Percentiles rank a stretch among this genome's conserved stretches.
Evolutionary conservation across 2,329 filamentous ascomycete species (phyloP).

Genomic region (Aspergillus puulaauensis): DNA sequence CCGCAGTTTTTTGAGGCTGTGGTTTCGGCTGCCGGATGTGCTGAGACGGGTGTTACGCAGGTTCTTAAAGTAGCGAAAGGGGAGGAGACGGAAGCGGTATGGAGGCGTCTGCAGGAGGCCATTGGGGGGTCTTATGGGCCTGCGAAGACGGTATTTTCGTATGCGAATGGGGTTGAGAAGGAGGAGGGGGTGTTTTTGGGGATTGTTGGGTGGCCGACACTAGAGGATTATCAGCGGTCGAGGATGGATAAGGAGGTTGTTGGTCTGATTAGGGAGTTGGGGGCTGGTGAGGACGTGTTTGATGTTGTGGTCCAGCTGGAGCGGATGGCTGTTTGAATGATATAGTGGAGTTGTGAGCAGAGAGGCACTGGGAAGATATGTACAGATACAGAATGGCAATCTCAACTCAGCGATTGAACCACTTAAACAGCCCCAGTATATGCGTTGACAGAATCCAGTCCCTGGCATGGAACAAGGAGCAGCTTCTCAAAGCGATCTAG

Average conservation of each 20-base stretch:
- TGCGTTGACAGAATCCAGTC: not conserved
- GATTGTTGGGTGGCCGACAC: not conserved
- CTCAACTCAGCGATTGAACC: not conserved
- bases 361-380: too few relatives aligned
- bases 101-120: not conserved
- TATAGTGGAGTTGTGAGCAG: too few relatives aligned
- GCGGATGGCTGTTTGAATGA: not conserved
- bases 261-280: not conserved
- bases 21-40: not conserved
- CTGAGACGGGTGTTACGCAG: not conserved
- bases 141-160: not conserved
- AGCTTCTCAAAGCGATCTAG: slow-evolving; percentile 5
- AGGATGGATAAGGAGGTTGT: not conserved
- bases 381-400: not conserved
- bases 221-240: not conserved
- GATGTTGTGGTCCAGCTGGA: not conserved
- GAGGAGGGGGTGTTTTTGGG: not conserved
- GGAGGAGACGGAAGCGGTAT: not conserved
- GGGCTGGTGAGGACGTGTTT: not conserved
- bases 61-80: not conserved
- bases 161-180: not conserved
- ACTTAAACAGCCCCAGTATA: not conserved
- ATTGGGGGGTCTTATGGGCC: not conserved
- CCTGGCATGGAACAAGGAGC: slow-evolving; percentile 6
- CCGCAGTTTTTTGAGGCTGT: not conserved